Evolutionary conservation across 805 yeast genomes (phyloP).

Genomic region (Soucietia sequanensis): DNA sequence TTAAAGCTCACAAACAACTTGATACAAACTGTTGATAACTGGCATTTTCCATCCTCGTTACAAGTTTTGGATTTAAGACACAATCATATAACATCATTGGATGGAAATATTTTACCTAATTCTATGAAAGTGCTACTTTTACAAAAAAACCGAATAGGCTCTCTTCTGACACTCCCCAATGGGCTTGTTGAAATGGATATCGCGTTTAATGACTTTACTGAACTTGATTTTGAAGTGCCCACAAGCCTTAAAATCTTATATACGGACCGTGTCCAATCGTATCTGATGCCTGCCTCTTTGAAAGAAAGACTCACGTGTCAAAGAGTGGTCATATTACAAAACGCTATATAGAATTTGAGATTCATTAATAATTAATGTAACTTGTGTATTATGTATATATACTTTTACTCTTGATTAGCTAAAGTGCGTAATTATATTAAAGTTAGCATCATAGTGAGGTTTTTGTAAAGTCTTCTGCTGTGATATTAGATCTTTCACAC

Average conservation of each 20-base stretch:
- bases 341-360: not conserved
- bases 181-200: not conserved
- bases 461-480: conserved; percentile 49
- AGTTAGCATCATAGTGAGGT: no score
- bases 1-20: not conserved
- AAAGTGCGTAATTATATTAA: no score
- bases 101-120: not conserved
- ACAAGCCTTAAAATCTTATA: not conserved
- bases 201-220: not conserved
- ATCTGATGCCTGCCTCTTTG: not conserved
- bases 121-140: not conserved
- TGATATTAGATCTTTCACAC: conserved; percentile 56
- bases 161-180: not conserved
- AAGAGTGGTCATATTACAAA: not conserved
- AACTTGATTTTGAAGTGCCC: not conserved
- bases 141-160: not conserved
- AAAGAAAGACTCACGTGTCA: not conserved
- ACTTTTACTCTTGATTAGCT: no score
- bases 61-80: not conserved
- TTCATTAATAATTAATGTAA: not conserved
- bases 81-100: not conserved
- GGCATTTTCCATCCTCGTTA: conserved; percentile 1
- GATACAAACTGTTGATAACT: not conserved
- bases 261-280: not conserved
- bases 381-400: no score